phyloP scores from a whole-genome alignment of 2,329 filamentous ascomycete species.

The Beauveria caledonica region DNA sequence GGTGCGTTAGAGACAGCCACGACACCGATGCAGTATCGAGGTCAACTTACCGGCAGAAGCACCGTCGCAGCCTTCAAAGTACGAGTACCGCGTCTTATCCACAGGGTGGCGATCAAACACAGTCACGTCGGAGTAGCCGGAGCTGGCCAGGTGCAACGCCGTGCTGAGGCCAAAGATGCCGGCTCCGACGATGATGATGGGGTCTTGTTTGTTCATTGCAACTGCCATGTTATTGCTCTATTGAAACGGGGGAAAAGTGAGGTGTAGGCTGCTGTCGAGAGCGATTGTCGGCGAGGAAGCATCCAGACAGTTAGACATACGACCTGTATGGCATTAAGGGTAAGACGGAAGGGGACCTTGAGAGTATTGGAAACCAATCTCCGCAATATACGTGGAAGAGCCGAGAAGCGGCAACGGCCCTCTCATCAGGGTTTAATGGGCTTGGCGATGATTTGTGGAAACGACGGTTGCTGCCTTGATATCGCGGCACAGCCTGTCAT shows the following conservation, averaged over 20 bases:
- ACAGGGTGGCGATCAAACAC: constrained; percentile 40
- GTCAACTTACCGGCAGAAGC: constrained; percentile 30
- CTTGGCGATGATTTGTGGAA: background rate
- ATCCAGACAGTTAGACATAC: background rate
- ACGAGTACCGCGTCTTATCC: constrained; percentile 31
- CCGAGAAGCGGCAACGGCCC: background rate
- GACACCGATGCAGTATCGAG: background rate
- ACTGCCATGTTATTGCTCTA: background rate
- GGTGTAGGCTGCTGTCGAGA: background rate
- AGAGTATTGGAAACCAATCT: background rate
- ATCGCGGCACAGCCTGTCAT: background rate
- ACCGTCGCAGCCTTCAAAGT: constrained; percentile 31
- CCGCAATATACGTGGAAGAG: background rate
- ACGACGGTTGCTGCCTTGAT: background rate
- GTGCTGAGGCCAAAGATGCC: constrained; percentile 26
- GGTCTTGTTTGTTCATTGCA: background rate
- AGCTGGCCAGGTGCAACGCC: constrained; percentile 22
- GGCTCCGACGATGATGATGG: background rate
- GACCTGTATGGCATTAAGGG: too few species aligned
- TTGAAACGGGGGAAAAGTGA: too few species aligned
- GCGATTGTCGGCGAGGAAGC: background rate
- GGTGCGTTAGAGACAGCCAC: background rate
- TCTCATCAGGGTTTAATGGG: too few species aligned
- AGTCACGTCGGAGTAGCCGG: constrained; percentile 38
- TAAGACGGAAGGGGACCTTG: background rate